These are phyloP conservation scores for Apostasia ramifera DNA, from an alignment of 106 monocot genomes.

Conservation along the genomic window DNA sequence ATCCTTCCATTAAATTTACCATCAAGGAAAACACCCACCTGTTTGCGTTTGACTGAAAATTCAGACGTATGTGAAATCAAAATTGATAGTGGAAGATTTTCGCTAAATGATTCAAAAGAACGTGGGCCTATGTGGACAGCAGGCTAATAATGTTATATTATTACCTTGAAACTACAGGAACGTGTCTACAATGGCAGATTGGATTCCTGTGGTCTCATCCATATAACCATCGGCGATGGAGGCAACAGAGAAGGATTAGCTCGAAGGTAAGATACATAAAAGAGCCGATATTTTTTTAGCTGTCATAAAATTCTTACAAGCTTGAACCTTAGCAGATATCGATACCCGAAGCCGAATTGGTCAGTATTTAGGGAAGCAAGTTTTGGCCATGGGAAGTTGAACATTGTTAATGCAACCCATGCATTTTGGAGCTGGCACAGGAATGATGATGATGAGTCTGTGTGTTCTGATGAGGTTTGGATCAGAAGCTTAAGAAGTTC, in stretches of 20 bases:
- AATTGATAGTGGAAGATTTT: no score
- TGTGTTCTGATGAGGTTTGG: constrained; percentile 84
- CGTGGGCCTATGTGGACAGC: no score
- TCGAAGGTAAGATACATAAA: constrained; percentile 31
- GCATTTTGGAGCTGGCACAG: constrained; percentile 96
- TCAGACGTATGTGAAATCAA: no score
- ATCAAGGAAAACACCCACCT: no score
- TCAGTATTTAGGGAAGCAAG: constrained; percentile 90
- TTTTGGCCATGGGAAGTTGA: constrained; percentile 87
- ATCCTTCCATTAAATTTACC: no score
- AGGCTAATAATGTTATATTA: no score
- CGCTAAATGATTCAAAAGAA: no score
- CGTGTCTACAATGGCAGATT: constrained; percentile 14
- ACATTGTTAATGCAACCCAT: constrained; percentile 67
- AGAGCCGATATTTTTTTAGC: no score
- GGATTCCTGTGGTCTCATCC: constrained; percentile 56
- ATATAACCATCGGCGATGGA: constrained; percentile 96
- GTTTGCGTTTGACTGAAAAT: no score
- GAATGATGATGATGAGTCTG: constrained; percentile 78
- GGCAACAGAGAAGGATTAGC: constrained; percentile 96
- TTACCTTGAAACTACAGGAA: not conserved
- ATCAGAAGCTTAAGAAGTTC: constrained; percentile 55
- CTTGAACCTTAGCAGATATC: constrained; percentile 33
- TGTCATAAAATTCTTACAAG: no score
- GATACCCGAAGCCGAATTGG: constrained; percentile 80